phyloP scores from a whole-genome alignment of 2,329 filamentous ascomycete genomes.

The Verticillium tricorpus region DNA sequence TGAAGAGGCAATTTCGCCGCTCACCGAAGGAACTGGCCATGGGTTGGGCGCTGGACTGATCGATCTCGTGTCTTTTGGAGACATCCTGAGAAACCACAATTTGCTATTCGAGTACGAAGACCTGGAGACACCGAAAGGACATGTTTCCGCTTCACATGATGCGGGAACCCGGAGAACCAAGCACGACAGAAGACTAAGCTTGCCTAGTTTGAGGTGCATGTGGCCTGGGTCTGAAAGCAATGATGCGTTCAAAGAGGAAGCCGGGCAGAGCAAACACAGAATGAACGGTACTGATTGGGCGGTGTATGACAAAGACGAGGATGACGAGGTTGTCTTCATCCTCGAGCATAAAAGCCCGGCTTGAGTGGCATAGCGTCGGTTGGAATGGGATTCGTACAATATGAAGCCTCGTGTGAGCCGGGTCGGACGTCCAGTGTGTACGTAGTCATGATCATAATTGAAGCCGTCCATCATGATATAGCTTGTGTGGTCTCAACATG shows the following conservation, averaged over 20 bases:
- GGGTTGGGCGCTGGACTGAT: not conserved
- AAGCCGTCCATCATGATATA: not conserved
- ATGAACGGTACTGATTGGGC: not conserved
- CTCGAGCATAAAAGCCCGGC: not conserved
- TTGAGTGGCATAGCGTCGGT: not conserved
- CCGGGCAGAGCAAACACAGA: not conserved
- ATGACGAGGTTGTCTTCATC: not conserved
- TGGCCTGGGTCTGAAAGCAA: conserved; percentile 16
- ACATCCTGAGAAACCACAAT: conserved; percentile 1
- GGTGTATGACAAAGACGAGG: not conserved
- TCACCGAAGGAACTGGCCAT: not conserved
- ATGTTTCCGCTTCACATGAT: conserved; percentile 5
- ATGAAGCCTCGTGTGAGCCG: not conserved
- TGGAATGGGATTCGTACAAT: not conserved
- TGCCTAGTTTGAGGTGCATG: conserved; percentile 22
- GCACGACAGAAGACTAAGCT: conserved; percentile 24
- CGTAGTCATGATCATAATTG: not conserved
- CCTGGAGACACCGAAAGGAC: conserved; percentile 2
- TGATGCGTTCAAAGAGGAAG: conserved; percentile 2
- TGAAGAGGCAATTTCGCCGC: not conserved
- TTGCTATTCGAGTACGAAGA: conserved; percentile 5
- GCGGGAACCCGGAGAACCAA: not conserved
- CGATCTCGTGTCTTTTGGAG: not conserved
- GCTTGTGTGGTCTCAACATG: not conserved
- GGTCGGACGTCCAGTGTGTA: not conserved